Conservation (phyloP, 441 rosid species). For the Brassica hybrid region DNA sequence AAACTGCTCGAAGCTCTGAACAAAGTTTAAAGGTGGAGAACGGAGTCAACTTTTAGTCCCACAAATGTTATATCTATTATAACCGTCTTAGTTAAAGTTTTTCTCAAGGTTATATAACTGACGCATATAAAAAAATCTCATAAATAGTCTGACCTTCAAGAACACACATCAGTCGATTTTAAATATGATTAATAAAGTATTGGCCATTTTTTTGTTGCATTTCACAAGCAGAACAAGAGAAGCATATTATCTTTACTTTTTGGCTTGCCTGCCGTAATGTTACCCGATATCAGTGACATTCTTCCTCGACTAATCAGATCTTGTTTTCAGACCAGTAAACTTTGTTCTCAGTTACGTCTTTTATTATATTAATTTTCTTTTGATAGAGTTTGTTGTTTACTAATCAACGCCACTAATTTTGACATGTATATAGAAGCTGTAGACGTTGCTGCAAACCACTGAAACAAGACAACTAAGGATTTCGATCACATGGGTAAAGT, state of each 20-base stretch:
- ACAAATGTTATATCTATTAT: no score
- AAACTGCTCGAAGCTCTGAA: not conserved
- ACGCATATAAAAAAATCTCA: no score
- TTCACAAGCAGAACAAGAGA: constrained; percentile 14
- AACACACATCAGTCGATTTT: not conserved
- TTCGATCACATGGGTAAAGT: constrained; percentile 26
- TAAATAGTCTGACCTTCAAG: not conserved
- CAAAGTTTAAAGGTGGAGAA: not conserved
- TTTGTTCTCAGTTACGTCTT: not conserved
- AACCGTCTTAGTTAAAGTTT: not conserved
- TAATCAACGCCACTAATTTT: constrained; percentile 5
- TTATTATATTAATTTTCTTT: not conserved
- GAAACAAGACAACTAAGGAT: constrained; percentile 7
- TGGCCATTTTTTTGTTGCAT: no score
- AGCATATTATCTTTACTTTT: not conserved
- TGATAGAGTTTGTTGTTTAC: not conserved
- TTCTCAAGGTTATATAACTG: no score
- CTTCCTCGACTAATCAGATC: not conserved
- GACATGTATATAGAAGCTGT: not conserved
- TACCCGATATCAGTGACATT: not conserved
- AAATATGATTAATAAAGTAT: not conserved
- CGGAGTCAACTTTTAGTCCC: not conserved
- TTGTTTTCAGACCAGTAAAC: not conserved
- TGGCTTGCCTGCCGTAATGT: not conserved
- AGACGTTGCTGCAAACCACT: not conserved